Percentiles rank a stretch among this genome's conserved stretches.
Conservation (phyloP, 805 yeast species). For the Jamesozyma hellenica region DNA sequence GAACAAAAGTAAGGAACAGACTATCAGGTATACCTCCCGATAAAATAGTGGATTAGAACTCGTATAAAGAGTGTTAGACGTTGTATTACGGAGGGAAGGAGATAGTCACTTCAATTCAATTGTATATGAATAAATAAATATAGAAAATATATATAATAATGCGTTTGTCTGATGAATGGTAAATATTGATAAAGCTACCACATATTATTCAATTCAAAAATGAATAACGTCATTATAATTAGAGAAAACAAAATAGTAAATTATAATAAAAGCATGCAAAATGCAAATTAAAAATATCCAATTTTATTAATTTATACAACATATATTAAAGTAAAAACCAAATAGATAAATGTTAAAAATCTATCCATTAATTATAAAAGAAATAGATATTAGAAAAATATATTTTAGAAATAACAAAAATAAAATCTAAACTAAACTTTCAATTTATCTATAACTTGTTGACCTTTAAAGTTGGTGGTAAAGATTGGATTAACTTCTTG, state of each 20-base stretch:
- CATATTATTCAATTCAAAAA: too few species aligned
- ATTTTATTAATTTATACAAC: conserved; percentile 2
- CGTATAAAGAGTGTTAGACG: too few species aligned
- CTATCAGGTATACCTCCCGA: not conserved
- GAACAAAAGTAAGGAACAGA: conserved; percentile 2
- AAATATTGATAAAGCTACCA: too few species aligned
- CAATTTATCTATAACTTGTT: conserved; percentile 33
- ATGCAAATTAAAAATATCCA: conserved; percentile 4
- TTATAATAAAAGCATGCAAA: not conserved
- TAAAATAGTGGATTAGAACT: too few species aligned
- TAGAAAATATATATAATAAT: not conserved
- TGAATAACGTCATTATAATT: too few species aligned
- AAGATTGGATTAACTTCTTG: conserved; percentile 91
- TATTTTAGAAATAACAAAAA: not conserved
- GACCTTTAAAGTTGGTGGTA: conserved; percentile 86
- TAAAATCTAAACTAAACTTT: not conserved
- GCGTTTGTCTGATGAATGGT: too few species aligned
- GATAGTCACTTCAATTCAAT: too few species aligned
- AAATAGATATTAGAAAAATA: not conserved
- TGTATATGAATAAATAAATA: not conserved
- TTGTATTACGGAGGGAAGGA: too few species aligned
- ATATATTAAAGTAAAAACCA: conserved; percentile 1
- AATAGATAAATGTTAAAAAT: not conserved
- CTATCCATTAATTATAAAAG: not conserved
- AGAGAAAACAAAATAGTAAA: too few species aligned